Conservation (phyloP, 768 basidiomycete genomes). For the Mycena epipterygia region DNA sequence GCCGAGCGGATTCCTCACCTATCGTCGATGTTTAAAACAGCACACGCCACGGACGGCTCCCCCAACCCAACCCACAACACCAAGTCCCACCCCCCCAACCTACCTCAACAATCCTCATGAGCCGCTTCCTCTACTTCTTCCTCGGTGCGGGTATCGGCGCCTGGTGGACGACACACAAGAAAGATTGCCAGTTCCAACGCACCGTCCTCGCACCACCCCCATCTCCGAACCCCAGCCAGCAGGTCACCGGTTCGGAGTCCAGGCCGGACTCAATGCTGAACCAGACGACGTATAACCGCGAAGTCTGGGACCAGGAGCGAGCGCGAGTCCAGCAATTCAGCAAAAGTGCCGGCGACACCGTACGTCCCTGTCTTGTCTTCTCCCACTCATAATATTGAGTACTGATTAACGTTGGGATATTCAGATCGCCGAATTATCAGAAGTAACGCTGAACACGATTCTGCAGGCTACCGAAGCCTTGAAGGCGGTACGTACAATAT, state of each 20-base stretch:
- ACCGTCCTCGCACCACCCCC: not conserved
- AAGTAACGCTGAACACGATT: constrained; percentile 30
- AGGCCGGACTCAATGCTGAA: constrained; percentile 43
- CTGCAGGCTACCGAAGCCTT: constrained; percentile 33
- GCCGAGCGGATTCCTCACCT: too few species aligned
- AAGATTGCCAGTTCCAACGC: constrained; percentile 13
- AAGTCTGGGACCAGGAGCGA: constrained; percentile 46
- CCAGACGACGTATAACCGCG: not conserved
- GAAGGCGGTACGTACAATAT: constrained; percentile 23
- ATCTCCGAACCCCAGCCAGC: not conserved
- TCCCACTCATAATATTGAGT: too few species aligned
- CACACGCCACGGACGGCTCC: too few species aligned
- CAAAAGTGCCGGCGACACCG: constrained; percentile 24
- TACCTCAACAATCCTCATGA: too few species aligned
- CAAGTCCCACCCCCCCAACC: too few species aligned
- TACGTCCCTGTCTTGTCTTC: not conserved
- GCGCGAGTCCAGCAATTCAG: constrained; percentile 31
- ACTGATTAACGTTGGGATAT: not conserved
- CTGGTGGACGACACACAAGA: constrained; percentile 32
- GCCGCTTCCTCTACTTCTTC: constrained; percentile 9
- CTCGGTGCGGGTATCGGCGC: constrained; percentile 24
- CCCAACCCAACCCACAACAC: too few species aligned
- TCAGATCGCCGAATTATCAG: constrained; percentile 33
- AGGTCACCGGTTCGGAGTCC: constrained; percentile 40
- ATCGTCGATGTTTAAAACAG: too few species aligned